Base-by-base conservation (phyloP, 345 rosid species). In the Turritis glabra region DNA sequence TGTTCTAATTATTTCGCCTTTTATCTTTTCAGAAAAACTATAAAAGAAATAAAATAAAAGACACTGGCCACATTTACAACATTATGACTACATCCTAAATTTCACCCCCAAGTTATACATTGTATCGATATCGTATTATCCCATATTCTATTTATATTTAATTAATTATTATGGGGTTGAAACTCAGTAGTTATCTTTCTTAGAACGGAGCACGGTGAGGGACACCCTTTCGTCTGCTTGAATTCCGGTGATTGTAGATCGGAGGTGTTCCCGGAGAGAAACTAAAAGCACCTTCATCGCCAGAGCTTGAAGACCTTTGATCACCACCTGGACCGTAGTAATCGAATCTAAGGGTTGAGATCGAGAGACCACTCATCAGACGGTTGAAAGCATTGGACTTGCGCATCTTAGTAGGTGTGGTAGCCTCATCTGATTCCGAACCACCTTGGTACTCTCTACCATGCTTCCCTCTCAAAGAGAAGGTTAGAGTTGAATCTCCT, bases 151-250 rank as follows among this genome's bases (percentile, higher is more conserved):
- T 41, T 0, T 69, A 46, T 76, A 43, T 54, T 3, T 69, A 26
- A 14, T 25, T 76, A 69, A 63, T 63, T 61, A 61, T 27, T 26
- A 55, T 35, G 76, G 17, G 72, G 58, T 8, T 69, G 61, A 71
- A 44, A 77, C 47, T 56, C 26, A 33, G 70, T 43, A 53, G 23
- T 11, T 40, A 19, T 74, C 7, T 21, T n/a, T 2, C 18, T 18
- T 56, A 85, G 44, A 88, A 84, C 33, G 98, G 97, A 53, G 98
- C 90, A 11, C 98, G 95, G 40, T 84, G 97, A 29, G 98, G 98
- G 19, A 84, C 82, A 21, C 98, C 97, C 86, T 92, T 92, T 64
- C 97, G 85, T 50, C 96, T 79, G 80, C 91, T 83, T 44, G 95
- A 87, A 61, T 88, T 90, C 66, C 81, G 64, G 69, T 87, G 89